Evolutionary conservation across 2,329 filamentous ascomycete genomes (phyloP).

Genomic region (Diaporthe vaccinii): DNA sequence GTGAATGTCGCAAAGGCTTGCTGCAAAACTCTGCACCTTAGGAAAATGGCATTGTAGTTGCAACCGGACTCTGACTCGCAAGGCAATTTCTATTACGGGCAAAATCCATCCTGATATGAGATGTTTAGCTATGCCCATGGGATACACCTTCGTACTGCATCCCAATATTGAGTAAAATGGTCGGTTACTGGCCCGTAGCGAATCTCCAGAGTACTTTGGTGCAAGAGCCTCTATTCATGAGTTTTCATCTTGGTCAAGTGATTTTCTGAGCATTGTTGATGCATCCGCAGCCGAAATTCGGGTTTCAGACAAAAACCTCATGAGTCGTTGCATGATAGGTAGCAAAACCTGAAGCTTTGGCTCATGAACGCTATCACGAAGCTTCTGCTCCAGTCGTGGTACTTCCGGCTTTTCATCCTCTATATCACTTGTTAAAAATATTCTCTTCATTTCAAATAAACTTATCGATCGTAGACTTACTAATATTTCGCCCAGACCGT

Average conservation of each 20-base stretch:
- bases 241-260: background rate
- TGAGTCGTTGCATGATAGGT: background rate
- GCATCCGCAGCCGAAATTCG: background rate
- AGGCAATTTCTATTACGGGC: too few relatives aligned
- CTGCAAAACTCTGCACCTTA: too few relatives aligned
- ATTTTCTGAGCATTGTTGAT: background rate
- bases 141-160: background rate
- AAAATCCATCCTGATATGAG: too few relatives aligned
- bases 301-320: background rate
- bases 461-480: background rate
- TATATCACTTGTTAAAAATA: background rate
- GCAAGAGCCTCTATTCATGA: background rate
- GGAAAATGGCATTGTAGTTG: too few relatives aligned
- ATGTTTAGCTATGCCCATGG: too few relatives aligned
- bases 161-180: too few relatives aligned
- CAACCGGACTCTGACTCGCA: too few relatives aligned
- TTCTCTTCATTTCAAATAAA: background rate
- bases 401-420: background rate
- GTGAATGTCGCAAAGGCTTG: too few relatives aligned
- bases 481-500: background rate
- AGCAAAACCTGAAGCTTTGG: background rate
- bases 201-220: background rate
- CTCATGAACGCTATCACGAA: background rate
- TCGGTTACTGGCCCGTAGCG: background rate
- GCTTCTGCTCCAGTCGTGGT: too few relatives aligned